These are phyloP conservation scores for Juncus inflexus DNA, from an alignment of 176 grass and related monocot species.

Conservation along the genomic window DNA sequence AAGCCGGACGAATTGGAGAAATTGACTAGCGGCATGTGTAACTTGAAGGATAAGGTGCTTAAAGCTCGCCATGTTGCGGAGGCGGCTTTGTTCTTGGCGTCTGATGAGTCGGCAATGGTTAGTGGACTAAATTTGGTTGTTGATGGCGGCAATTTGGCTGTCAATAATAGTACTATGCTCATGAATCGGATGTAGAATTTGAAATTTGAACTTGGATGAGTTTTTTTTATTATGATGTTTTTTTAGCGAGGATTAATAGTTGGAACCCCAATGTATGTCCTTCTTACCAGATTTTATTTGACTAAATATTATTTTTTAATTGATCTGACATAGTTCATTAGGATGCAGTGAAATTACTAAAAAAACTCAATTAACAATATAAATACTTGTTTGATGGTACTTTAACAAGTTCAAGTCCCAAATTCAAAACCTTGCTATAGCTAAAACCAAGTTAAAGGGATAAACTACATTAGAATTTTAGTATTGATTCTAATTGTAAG, in stretches of 20 bases:
- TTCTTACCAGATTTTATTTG: too few relatives aligned
- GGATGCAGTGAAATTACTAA: too few relatives aligned
- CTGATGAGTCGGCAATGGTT: slow-evolving; percentile 59
- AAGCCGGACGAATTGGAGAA: slow-evolving; percentile 40
- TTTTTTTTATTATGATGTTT: background rate
- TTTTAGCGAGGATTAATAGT: background rate
- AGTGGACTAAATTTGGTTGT: slow-evolving; percentile 72
- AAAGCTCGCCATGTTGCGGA: slow-evolving; percentile 41
- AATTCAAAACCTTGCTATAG: too few relatives aligned
- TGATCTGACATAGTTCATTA: too few relatives aligned
- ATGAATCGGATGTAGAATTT: slow-evolving; percentile 4
- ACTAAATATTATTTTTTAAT: too few relatives aligned
- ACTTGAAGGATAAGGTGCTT: slow-evolving; percentile 52
- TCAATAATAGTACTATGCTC: slow-evolving; percentile 37
- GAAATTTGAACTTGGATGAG: background rate
- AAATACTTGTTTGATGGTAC: too few relatives aligned
- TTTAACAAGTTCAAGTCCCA: too few relatives aligned
- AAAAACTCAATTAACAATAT: too few relatives aligned
- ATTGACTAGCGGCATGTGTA: background rate
- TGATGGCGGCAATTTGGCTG: slow-evolving; percentile 54
- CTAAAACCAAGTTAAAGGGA: too few relatives aligned
- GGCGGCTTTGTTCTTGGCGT: slow-evolving; percentile 65
- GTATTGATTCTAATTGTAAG: too few relatives aligned
- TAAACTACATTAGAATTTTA: too few relatives aligned
- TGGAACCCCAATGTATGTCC: too few relatives aligned